Conservation (phyloP, 345 rosid genomes). For the Eucalyptus guilfoylei region DNA sequence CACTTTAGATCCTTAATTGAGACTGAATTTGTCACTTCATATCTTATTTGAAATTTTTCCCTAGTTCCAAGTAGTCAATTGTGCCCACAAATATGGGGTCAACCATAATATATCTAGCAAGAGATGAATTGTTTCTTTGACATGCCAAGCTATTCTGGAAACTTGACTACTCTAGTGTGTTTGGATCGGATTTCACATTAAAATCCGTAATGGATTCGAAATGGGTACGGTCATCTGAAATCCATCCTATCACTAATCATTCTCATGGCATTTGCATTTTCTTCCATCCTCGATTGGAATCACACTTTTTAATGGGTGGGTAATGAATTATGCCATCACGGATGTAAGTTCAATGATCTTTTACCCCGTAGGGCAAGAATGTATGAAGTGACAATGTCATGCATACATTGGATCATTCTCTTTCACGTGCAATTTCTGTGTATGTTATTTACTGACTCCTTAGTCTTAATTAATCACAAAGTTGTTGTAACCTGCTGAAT, state of each 20-base stretch:
- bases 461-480: neutral
- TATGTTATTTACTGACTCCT: neutral
- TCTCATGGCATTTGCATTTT: neutral
- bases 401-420: neutral
- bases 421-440: fast-evolving
- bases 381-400: neutral
- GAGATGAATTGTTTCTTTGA: neutral
- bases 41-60: neutral
- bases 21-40: neutral
- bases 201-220: neutral
- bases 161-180: neutral
- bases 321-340: neutral
- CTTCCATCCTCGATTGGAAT: neutral
- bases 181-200: too few relatives aligned
- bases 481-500: fast-evolving
- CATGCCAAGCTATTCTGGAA: neutral
- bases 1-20: neutral
- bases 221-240: neutral
- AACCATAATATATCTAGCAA: fast-evolving
- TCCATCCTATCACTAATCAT: neutral
- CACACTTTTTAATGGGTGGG: neutral
- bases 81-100: neutral
- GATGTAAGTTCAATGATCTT: too few relatives aligned
- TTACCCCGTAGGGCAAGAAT: neutral
- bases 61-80: too few relatives aligned